Evolutionary conservation across 2,329 filamentous ascomycete genomes (phyloP), one percentile per base, ranked within the genome.

Genomic region (Cylindrodendrum hubeiense): DNA sequence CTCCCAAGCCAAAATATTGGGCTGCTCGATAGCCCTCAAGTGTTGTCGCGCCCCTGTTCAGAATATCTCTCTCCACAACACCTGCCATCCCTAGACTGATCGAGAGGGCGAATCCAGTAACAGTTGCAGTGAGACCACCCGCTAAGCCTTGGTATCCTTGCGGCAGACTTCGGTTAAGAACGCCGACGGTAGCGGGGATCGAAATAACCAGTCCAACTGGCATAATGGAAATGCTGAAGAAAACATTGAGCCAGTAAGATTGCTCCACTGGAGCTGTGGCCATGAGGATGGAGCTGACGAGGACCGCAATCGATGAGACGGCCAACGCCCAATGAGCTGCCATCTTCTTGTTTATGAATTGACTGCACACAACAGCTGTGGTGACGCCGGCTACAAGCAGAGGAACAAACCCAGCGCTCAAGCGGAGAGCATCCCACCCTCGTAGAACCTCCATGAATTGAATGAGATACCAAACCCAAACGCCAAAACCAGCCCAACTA

Each of bases 391-490:
- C 59, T 12, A 72, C 50, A 5, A 74, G 54, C 10, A 75, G 28
- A 3, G 73, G 73, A 2, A 74, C 63, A 39, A 75, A 66, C 2
- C 64, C 71, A 26, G 71, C 71, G 22, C 71, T 71, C 12, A 67
- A 41, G 4, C 63, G 63, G 3, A 75, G 59, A 15, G 70, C 52
- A 7, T 37, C 62, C 73, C 73, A 75, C 24, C 57, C 69, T 51
- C 73, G 67, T 13, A 75, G 5, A 12, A 66, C 65, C 49, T 72
- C 69, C 5, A 74, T 49, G n/a, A 74, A 67, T 30, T 70, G 73
- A 22, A 67, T 56, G 22, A 71, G 67, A 54, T 75, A 73, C 73
- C 73, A 75, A 17, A 68, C 50, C 73, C 73, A 75, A 4, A 75
- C 55, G 3, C 65, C 71, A 55, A 75, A 75, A 7, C 67, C 66